These are phyloP conservation scores for Fusarium illudens DNA, from an alignment of 2,329 filamentous ascomycete species.

Conservation along the genomic window DNA sequence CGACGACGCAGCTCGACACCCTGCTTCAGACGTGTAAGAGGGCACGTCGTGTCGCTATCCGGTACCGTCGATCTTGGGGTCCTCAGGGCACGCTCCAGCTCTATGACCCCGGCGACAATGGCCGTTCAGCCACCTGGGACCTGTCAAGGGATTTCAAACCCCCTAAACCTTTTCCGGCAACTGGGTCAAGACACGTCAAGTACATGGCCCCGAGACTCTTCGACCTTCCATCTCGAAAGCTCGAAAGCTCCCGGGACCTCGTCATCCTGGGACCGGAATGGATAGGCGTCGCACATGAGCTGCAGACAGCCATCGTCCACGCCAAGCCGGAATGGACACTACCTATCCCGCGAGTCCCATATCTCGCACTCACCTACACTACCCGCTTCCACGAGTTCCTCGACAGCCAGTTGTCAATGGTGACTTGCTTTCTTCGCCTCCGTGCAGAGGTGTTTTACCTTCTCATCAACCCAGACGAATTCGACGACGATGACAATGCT, in stretches of 20 bases:
- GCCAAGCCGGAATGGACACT: neutral
- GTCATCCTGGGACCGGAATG: neutral
- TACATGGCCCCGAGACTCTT: neutral
- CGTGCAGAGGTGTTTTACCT: neutral
- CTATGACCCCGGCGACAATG: neutral
- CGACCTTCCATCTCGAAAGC: neutral
- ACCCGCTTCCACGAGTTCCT: neutral
- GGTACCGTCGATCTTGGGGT: neutral
- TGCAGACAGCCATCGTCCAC: fast-evolving
- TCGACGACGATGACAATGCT: neutral
- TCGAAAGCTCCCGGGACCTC: neutral
- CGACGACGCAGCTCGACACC: neutral
- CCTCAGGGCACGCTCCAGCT: neutral
- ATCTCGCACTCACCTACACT: neutral
- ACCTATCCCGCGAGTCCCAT: neutral
- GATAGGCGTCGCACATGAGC: neutral
- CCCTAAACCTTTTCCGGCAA: neutral
- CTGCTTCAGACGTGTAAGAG: neutral
- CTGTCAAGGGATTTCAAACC: neutral
- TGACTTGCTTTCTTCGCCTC: neutral
- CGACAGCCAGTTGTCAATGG: neutral
- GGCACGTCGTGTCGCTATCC: neutral
- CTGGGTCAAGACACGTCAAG: neutral
- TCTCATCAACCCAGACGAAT: neutral
- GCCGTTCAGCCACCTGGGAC: neutral